Conservation (phyloP, 257 asterid genomes). For the Lantana camara region DNA sequence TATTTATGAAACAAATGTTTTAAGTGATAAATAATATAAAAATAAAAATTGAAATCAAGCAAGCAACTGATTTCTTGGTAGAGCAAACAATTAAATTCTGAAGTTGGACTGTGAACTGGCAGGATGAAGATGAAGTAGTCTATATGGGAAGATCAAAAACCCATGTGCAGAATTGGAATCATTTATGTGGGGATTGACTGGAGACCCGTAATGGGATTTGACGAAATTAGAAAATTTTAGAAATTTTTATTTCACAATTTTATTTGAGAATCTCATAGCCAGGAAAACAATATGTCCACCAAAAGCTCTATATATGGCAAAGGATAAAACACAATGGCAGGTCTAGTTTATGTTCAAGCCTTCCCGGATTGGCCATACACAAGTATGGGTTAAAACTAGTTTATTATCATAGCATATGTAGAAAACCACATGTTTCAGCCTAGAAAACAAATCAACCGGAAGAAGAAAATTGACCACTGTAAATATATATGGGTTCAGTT, state of each 20-base stretch:
- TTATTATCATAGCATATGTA: too few species aligned
- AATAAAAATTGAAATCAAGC: neutral
- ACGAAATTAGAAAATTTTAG: neutral
- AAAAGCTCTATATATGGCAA: neutral
- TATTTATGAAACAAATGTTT: neutral
- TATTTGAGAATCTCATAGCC: slow-evolving; percentile 1
- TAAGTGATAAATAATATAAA: neutral
- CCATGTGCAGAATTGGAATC: neutral
- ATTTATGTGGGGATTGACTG: neutral
- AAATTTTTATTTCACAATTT: neutral
- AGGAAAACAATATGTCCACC: slow-evolving; percentile 2
- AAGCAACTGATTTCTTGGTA: neutral
- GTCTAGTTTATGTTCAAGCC: too few species aligned
- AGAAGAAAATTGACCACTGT: neutral
- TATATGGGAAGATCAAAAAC: slow-evolving; percentile 1
- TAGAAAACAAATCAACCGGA: neutral
- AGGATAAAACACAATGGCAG: too few species aligned
- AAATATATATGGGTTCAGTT: slow-evolving; percentile 5
- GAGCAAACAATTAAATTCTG: neutral
- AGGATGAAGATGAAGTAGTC: neutral
- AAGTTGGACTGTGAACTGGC: neutral
- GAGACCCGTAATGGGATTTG: neutral
- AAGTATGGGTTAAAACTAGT: too few species aligned
- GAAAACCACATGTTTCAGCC: neutral
- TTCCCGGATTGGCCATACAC: too few species aligned